Evolutionary conservation across 148 eudicot species (phyloP).

Genomic region (Arctostaphylos glauca): DNA sequence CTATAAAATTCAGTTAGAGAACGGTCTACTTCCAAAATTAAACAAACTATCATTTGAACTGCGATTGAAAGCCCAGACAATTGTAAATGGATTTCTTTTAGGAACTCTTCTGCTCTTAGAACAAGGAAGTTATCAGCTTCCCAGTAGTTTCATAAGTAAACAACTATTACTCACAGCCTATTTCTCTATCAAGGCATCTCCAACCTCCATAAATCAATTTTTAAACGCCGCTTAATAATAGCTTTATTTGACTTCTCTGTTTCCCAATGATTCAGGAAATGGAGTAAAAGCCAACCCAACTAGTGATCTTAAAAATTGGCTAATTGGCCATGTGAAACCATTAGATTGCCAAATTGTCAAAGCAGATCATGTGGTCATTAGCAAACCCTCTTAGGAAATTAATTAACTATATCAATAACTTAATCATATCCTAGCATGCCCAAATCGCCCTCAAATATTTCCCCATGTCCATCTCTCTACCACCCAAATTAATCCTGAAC

Average conservation of each 20-base stretch:
- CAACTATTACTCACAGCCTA: neutral
- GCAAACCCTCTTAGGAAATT: neutral
- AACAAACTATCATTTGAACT: neutral
- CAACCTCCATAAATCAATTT: neutral
- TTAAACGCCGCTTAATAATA: neutral
- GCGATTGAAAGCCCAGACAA: neutral
- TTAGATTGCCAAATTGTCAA: neutral
- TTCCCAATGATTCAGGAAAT: neutral
- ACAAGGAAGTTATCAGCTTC: conserved; percentile 2
- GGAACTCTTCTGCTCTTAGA: neutral
- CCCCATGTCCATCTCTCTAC: neutral
- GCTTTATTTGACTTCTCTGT: neutral
- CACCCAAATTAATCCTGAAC: neutral
- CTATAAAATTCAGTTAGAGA: neutral
- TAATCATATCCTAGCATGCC: neutral
- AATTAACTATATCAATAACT: neutral
- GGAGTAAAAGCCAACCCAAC: neutral
- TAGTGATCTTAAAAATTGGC: neutral
- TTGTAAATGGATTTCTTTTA: neutral
- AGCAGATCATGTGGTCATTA: neutral
- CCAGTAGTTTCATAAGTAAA: neutral
- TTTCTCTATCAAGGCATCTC: neutral
- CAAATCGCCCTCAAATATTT: neutral
- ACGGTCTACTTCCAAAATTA: neutral
- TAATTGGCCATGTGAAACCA: neutral